Evolutionary conservation across 441 rosid genomes (phyloP).

Genomic region (Isatis lusitanica): DNA sequence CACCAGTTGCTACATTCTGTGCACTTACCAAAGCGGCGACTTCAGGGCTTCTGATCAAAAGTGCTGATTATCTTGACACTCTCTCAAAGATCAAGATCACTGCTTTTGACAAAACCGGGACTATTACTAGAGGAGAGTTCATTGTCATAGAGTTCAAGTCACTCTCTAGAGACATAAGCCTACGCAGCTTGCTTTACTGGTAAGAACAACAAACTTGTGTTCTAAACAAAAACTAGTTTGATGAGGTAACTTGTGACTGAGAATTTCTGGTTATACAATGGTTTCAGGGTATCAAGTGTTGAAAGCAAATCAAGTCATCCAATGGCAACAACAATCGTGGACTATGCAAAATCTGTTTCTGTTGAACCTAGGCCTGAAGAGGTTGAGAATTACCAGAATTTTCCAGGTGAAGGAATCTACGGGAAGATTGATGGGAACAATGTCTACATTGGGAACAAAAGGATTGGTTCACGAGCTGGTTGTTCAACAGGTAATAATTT

Average conservation of each 20-base stretch:
- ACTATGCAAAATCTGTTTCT: conserved; percentile 52
- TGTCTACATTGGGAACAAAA: conserved; percentile 75
- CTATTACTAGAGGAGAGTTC: conserved; percentile 88
- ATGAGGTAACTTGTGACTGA: conserved; percentile 7
- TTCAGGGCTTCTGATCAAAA: conserved; percentile 80
- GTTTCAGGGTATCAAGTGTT: conserved; percentile 81
- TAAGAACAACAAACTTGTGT: conserved; percentile 26
- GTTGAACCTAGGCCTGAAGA: conserved; percentile 66
- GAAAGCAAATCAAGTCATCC: conserved; percentile 96
- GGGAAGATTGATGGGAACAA: conserved; percentile 73
- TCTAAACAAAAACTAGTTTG: neutral
- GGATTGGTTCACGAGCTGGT: conserved; percentile 62
- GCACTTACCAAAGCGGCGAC: conserved; percentile 87
- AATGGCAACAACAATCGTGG: conserved; percentile 75
- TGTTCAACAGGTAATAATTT: conserved; percentile 46
- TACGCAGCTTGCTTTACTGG: conserved; percentile 66
- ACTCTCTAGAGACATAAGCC: conserved; percentile 47
- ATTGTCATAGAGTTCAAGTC: conserved; percentile 55
- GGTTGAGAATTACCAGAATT: conserved; percentile 61
- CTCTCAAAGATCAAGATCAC: conserved; percentile 65
- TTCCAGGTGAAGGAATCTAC: conserved; percentile 88
- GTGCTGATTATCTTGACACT: conserved; percentile 74
- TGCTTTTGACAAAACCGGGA: conserved; percentile 94
- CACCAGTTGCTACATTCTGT: conserved; percentile 91
- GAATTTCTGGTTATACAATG: neutral